Evolutionary conservation across 2,329 filamentous ascomycete species (phyloP).

Genomic region (Cadophora sp.): DNA sequence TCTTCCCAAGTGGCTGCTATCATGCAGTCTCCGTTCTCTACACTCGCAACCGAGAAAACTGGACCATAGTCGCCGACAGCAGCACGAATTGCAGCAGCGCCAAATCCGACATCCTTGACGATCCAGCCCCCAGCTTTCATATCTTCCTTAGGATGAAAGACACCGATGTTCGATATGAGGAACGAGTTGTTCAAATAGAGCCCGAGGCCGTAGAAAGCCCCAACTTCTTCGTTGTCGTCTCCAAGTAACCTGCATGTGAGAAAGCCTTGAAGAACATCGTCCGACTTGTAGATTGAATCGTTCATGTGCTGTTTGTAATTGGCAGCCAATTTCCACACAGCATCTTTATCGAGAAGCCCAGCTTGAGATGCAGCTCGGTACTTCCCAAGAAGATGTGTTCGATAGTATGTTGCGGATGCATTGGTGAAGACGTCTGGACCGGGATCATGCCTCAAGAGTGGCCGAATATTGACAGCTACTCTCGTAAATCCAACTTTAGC

Average conservation of each 20-base stretch:
- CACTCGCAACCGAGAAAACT: constrained; percentile 27
- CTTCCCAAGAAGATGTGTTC: constrained; percentile 21
- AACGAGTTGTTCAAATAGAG: constrained; percentile 31
- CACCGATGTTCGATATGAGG: constrained; percentile 28
- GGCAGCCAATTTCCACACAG: constrained; percentile 27
- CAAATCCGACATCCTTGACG: constrained; percentile 27
- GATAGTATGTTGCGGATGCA: constrained; percentile 24
- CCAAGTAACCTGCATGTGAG: constrained; percentile 26
- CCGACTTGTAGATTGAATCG: constrained; percentile 19
- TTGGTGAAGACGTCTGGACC: constrained; percentile 27
- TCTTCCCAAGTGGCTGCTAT: constrained; percentile 29
- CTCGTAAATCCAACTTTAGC: constrained; percentile 26
- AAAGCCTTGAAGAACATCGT: constrained; percentile 23
- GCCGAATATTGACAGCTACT: constrained; percentile 29
- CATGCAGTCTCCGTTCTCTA: constrained; percentile 27
- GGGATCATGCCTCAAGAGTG: constrained; percentile 16
- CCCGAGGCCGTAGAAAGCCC: constrained; percentile 20
- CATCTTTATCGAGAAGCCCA: neutral
- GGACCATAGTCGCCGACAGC: constrained; percentile 26
- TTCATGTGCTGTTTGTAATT: constrained; percentile 28
- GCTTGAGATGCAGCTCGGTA: constrained; percentile 21
- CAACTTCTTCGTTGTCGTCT: constrained; percentile 30
- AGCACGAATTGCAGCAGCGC: constrained; percentile 27
- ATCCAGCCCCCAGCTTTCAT: constrained; percentile 27
- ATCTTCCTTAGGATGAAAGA: constrained; percentile 27